phyloP scores from a whole-genome alignment of 2,329 filamentous ascomycete genomes.

The Calonectria honghensis region DNA sequence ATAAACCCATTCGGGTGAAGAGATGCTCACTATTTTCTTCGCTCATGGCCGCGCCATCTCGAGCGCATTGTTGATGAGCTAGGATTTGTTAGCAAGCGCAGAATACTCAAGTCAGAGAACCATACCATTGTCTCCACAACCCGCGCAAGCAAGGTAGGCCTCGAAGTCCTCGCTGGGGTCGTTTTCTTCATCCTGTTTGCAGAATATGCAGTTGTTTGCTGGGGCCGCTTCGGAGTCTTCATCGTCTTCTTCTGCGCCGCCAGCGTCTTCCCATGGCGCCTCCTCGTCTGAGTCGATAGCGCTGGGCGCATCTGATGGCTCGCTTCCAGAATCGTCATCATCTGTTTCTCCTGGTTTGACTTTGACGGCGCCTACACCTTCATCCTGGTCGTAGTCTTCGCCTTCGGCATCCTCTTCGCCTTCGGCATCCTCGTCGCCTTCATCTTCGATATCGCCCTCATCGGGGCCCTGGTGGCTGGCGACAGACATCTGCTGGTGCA shows the following conservation, averaged over 20 bases:
- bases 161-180: conserved; percentile 89
- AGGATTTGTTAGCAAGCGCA: conserved; percentile 64
- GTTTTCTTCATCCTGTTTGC: conserved; percentile 87
- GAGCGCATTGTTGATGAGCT: conserved; percentile 95
- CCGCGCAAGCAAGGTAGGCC: conserved; percentile 83
- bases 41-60: conserved; percentile 72
- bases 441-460: conserved; percentile 57
- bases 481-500: conserved; percentile 53
- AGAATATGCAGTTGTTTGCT: conserved; percentile 78
- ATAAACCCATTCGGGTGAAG: not conserved
- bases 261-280: conserved; percentile 72
- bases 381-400: conserved; percentile 66
- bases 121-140: conserved; percentile 90
- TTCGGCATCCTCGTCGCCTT: conserved; percentile 56
- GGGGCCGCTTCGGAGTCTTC: conserved; percentile 74
- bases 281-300: conserved; percentile 69
- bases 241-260: conserved; percentile 75
- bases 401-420: conserved; percentile 58
- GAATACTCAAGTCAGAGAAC: conserved; percentile 54
- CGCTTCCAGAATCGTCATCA: conserved; percentile 70
- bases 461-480: conserved; percentile 4
- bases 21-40: conserved; percentile 57
- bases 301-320: conserved; percentile 66
- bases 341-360: conserved; percentile 70
- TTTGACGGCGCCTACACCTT: conserved; percentile 75